Evolutionary conservation across 1,284 basidiomycete genomes (phyloP).

Genomic region (Rhodotorula sp.): DNA sequence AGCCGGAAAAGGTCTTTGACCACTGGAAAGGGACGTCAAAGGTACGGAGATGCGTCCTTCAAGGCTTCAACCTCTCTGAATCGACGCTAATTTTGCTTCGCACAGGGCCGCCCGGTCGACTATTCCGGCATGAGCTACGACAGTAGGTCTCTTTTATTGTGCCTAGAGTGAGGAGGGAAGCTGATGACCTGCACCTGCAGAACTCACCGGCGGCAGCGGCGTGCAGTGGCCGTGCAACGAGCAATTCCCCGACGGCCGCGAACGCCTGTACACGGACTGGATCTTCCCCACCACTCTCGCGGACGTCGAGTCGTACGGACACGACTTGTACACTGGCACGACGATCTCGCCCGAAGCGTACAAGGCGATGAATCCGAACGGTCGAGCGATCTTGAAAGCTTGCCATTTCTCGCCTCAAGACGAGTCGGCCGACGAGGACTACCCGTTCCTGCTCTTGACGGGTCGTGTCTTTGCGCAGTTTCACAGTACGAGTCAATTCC

Average conservation of each 20-base stretch:
- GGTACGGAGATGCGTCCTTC: not conserved
- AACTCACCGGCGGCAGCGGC: slow-evolving; percentile 19
- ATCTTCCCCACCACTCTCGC: slow-evolving; percentile 10
- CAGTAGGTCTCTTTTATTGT: not conserved
- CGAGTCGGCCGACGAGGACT: slow-evolving; percentile 13
- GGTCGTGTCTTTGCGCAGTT: slow-evolving; percentile 6
- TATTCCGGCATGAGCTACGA: slow-evolving; percentile 11
- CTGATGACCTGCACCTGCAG: not conserved
- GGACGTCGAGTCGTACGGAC: slow-evolving; percentile 11
- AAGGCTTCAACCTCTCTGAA: too few species aligned
- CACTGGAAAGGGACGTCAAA: slow-evolving; percentile 11
- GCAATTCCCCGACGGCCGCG: slow-evolving; percentile 7
- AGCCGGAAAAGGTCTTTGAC: slow-evolving; percentile 4
- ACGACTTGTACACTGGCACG: slow-evolving; percentile 22
- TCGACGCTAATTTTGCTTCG: not conserved
- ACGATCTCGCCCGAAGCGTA: slow-evolving; percentile 8
- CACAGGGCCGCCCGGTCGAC: slow-evolving; percentile 9
- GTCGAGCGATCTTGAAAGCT: slow-evolving; percentile 12
- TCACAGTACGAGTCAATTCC: not conserved
- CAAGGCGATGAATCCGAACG: slow-evolving; percentile 16
- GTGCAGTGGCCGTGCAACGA: slow-evolving; percentile 24
- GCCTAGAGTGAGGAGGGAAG: not conserved
- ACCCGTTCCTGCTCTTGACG: slow-evolving; percentile 7
- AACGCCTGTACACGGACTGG: slow-evolving; percentile 15
- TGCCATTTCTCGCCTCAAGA: slow-evolving; percentile 11